A percentile compares a stretch with the other conserved stretches of the same genome.
phyloP scores from a whole-genome alignment of 2,329 filamentous ascomycete genomes.

The Metarhizium anisopliae region DNA sequence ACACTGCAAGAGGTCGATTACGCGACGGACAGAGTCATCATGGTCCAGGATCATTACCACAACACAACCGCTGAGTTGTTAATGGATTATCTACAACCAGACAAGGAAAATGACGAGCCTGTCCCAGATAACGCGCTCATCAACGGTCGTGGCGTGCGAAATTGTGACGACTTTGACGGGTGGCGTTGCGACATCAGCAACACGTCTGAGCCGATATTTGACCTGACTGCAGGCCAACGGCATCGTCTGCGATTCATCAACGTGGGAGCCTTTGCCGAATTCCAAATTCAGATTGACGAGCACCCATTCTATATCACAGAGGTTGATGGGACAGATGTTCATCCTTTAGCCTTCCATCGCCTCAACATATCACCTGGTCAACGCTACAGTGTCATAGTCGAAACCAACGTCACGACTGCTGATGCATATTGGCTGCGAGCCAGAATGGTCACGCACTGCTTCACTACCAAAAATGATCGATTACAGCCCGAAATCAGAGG shows the following conservation, averaged over 20 bases:
- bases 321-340: constrained; percentile 59
- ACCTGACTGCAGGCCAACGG: constrained; percentile 42
- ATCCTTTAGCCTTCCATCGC: constrained; percentile 47
- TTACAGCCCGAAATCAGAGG: constrained; percentile 22
- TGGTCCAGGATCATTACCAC: constrained; percentile 69
- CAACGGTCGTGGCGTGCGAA: constrained; percentile 40
- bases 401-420: constrained; percentile 44
- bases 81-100: constrained; percentile 42
- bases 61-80: constrained; percentile 41
- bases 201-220: constrained; percentile 29
- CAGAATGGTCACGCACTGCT: constrained; percentile 31
- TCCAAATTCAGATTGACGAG: constrained; percentile 62
- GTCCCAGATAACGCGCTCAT: constrained; percentile 57
- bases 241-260: constrained; percentile 64
- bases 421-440: constrained; percentile 57
- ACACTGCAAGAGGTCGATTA: constrained; percentile 19
- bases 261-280: constrained; percentile 61
- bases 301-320: constrained; percentile 58
- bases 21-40: constrained; percentile 47
- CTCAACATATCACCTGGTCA: constrained; percentile 63
- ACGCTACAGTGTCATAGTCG: constrained; percentile 58
- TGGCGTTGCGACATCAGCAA: constrained; percentile 36
- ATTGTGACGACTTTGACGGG: constrained; percentile 23
- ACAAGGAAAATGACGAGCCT: constrained; percentile 53
- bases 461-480: constrained; percentile 20